Conservation (phyloP, 2,329 filamentous ascomycete genomes). For the Neobulgaria alba region DNA sequence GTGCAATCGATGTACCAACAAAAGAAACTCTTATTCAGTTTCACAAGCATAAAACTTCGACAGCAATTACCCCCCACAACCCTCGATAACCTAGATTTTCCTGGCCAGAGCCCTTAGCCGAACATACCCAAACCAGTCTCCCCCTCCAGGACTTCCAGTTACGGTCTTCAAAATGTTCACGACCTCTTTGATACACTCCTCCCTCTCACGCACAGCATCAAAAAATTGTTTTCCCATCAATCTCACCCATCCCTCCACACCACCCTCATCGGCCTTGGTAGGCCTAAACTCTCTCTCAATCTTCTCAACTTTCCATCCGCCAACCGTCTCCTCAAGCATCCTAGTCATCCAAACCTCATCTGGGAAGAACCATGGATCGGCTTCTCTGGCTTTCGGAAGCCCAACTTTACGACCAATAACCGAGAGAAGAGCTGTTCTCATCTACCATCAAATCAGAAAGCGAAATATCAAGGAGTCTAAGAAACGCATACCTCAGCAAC, state of each 20-base stretch:
- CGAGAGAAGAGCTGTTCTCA: constrained; percentile 47
- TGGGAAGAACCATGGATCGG: constrained; percentile 65
- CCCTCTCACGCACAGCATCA: constrained; percentile 43
- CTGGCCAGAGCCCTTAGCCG: constrained; percentile 41
- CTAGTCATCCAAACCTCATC: constrained; percentile 48
- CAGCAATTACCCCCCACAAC: too few species aligned
- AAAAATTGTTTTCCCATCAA: constrained; percentile 54
- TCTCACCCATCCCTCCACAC: constrained; percentile 57
- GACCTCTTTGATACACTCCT: constrained; percentile 45
- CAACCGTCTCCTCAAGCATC: constrained; percentile 35
- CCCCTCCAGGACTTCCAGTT: constrained; percentile 47
- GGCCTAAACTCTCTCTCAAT: constrained; percentile 57
- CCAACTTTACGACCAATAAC: constrained; percentile 44
- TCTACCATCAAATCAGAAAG: constrained; percentile 22
- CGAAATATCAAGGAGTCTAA: too few species aligned
- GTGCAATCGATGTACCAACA: too few species aligned
- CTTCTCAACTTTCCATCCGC: constrained; percentile 32
- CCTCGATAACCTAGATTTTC: constrained; percentile 30
- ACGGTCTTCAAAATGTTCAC: constrained; percentile 46
- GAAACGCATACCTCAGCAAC: constrained; percentile 39
- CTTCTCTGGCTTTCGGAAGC: constrained; percentile 38
- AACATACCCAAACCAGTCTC: constrained; percentile 48
- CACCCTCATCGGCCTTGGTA: constrained; percentile 48
- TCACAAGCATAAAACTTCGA: too few species aligned
- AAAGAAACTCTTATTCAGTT: too few species aligned